Evolutionary conservation across 257 asterid species (phyloP).

Genomic region (Paulownia fortunei): DNA sequence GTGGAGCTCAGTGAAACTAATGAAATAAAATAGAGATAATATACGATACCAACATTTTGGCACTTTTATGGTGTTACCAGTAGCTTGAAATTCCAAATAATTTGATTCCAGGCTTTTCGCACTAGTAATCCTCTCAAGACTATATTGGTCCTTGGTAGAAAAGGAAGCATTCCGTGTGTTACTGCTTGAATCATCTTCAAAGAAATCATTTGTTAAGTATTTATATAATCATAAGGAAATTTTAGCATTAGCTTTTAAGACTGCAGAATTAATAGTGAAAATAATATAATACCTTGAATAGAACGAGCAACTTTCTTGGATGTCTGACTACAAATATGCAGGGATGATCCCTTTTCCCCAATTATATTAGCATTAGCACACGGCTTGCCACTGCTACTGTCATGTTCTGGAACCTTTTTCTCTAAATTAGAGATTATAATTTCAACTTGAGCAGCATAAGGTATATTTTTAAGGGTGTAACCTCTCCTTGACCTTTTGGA

Average conservation of each 20-base stretch:
- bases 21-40: conserved; percentile 10
- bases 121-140: conserved; percentile 43
- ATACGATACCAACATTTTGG: conserved; percentile 57
- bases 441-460: conserved; percentile 37
- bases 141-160: conserved; percentile 31
- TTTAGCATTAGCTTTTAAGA: conserved; percentile 20
- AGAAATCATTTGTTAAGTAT: conserved; percentile 38
- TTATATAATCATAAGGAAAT: conserved; percentile 3
- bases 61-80: conserved; percentile 38
- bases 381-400: conserved; percentile 29
- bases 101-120: conserved; percentile 38
- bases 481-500: conserved; percentile 57
- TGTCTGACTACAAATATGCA: conserved; percentile 35
- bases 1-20: conserved; percentile 18
- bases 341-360: conserved; percentile 40
- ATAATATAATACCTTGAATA: conserved; percentile 55
- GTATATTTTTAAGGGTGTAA: conserved; percentile 35
- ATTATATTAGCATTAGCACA: conserved; percentile 34
- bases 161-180: conserved; percentile 34
- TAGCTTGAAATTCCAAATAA: conserved; percentile 40
- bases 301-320: conserved; percentile 45
- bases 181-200: conserved; percentile 47
- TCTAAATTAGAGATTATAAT: conserved; percentile 24
- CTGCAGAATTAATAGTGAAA: conserved; percentile 21
- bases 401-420: conserved; percentile 39